Base-by-base conservation (phyloP, 306 rosid species). In the Cucurbita maxima region DNA sequence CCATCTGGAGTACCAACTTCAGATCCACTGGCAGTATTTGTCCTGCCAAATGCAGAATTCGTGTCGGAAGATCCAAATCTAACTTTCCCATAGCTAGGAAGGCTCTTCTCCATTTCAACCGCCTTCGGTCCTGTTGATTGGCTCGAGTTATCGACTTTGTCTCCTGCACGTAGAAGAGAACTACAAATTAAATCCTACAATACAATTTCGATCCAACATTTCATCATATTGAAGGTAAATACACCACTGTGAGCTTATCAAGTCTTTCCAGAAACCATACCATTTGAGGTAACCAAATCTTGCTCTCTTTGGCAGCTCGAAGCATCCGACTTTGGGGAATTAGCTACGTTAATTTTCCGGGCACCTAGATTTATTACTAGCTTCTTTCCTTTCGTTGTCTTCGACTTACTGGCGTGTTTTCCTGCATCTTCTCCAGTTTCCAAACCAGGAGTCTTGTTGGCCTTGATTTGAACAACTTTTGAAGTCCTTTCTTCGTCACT, bases 291-390 rank as follows among this genome's bases (percentile, higher is more conserved):
- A 71, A 78, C 73, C 73, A 82, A 60, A 75, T 88, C 91, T 78
- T 84, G 92, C 64, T 88, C 96, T 79, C 86, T 87, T 83, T 86
- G 97, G 84, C 85, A 84, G 74, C 96, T 84, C 78, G 96, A 89
- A 81, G 92, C 83, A 81, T 94, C 99, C 63, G 96, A 91, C 71
- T 83, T 82, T 1, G 96, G 97, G 72, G 97, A 91, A 60, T 84
- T 89, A 63, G 96, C 84, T 63, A 88, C 84, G 38, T 91, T 95
- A 78, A 95, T 89, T 81, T 95, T 95, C 20, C 96, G 85, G 38
- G 97, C 80, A 38, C 97, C 99, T 47, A 95, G 78, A 77, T 91
- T 95, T 62, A 95, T 95, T 14, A 95, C 99, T 60, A 95, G 75
- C 85, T 95, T 95, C 85, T 91, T 89, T 77, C 96, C 96, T 79